phyloP scores from a whole-genome alignment of 352 stramenopile genomes.

The Phytopythium sindhum region DNA sequence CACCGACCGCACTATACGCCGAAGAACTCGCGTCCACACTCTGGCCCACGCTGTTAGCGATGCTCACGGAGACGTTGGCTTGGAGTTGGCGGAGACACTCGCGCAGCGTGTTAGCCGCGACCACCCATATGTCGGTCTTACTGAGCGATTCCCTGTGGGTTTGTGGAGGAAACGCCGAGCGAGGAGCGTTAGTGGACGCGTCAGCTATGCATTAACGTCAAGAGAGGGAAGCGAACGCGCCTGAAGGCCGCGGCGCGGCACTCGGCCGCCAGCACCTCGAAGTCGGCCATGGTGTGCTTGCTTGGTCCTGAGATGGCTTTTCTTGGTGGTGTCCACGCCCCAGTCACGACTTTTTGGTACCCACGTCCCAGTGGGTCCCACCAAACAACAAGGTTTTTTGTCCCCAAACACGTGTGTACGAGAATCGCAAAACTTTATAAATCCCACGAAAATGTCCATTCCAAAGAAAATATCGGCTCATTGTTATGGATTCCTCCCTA shows the following conservation, averaged over 20 bases:
- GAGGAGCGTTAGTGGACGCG: not conserved
- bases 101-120: constrained; percentile 13
- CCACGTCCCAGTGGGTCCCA: no score
- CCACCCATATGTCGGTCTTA: constrained; percentile 15
- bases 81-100: not conserved
- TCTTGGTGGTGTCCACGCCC: no score
- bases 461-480: no score
- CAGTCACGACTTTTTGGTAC: no score
- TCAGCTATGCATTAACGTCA: not conserved
- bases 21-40: not conserved
- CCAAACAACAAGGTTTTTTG: no score
- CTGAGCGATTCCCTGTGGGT: constrained; percentile 18
- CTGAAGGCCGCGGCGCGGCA: constrained; percentile 50
- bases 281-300: constrained; percentile 20
- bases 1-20: not conserved
- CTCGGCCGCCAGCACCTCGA: constrained; percentile 48
- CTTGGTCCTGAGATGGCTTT: no score
- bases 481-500: no score
- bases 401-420: no score
- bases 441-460: no score
- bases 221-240: constrained; percentile 16
- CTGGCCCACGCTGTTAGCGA: not conserved
- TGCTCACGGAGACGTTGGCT: not conserved
- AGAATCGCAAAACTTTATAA: no score
- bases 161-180: no score